Evolutionary conservation across 352 stramenopile species (phyloP).

Genomic region (Aphanomyces euteiches): DNA sequence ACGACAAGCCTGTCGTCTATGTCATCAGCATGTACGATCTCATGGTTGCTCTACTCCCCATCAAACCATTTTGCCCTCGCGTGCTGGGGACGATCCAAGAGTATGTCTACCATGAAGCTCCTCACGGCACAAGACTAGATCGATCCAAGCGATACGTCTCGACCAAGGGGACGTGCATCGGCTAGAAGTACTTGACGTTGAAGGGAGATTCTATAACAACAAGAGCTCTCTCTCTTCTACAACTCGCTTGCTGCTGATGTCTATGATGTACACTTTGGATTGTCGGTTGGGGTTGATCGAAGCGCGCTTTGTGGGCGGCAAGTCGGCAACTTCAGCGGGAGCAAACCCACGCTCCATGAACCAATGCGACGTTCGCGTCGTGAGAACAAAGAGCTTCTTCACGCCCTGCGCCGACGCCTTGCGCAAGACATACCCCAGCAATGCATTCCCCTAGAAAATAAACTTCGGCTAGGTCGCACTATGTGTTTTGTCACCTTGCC

Average conservation of each 20-base stretch:
- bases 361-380: constrained; percentile 97
- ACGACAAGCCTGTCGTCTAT: neutral
- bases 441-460: constrained; percentile 65
- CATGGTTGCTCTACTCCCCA: neutral
- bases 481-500: constrained; percentile 49
- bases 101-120: neutral
- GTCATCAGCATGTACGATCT: constrained; percentile 1
- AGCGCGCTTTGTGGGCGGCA: constrained; percentile 72
- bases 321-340: constrained; percentile 81
- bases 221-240: constrained; percentile 83
- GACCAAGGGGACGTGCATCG: neutral
- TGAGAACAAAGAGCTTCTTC: constrained; percentile 95
- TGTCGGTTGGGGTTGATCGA: constrained; percentile 80
- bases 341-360: constrained; percentile 96
- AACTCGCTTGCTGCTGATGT: constrained; percentile 78
- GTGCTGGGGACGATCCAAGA: neutral
- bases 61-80: neutral
- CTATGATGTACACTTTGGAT: constrained; percentile 86
- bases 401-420: constrained; percentile 81
- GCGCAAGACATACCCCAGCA: constrained; percentile 89
- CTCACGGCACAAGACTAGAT: neutral
- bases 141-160: neutral
- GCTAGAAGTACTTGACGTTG: neutral
- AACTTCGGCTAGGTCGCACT: neutral
- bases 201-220: constrained; percentile 32